Base-by-base conservation (phyloP, 1,284 basidiomycete species). In the Coniferiporia weirii region DNA sequence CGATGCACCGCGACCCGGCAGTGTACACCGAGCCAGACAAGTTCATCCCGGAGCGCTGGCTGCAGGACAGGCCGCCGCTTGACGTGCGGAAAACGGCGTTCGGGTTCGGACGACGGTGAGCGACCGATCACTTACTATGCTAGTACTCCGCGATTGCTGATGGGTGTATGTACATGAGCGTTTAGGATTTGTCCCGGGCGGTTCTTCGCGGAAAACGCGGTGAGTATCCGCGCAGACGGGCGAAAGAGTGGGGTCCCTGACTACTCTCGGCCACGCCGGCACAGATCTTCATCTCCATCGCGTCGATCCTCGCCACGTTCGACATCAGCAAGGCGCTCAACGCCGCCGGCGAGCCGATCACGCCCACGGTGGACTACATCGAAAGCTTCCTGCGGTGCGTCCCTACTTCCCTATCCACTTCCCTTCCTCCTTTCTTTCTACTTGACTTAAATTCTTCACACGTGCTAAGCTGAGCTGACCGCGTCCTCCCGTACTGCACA, bases 101-200 rank as follows among this genome's bases (percentile, higher is more conserved):
- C 38, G 55, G 55, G 10, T 56, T 56, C 35, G 55, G 55, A 20
- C 13, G 55, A n/a, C 27, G 55, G 55, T 56, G 34, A 13, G 47
- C 38, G 5, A 27, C 27, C 27, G 27, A 27, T 27, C 27, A 27
- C 27, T 27, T 3, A 40, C 15, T 12, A 10, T 40, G 9, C 15
- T 12, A 12, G 8, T 3, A 40, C 12, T 15, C 9, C 8, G 15
- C 27, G 27, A 5, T 27, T 27, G 38, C 12, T 40, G 38, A 15
- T 15, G 15, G 38, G 15, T 40, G 12, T 10, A 3, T 40, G 12
- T 10, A 3, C 9, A 7, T 12, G 38, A 40, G 38, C 38, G 27
- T 27, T 5, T 27, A 65, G 66, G 8, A 46, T 63, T 19, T 67
- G 66, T 46, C 61, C 64, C 10, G 66, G 66, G 35, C 46, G 50